Conservation (phyloP, 495 filamentous ascomycete species). For the Aspergillus haitiensis region DNA sequence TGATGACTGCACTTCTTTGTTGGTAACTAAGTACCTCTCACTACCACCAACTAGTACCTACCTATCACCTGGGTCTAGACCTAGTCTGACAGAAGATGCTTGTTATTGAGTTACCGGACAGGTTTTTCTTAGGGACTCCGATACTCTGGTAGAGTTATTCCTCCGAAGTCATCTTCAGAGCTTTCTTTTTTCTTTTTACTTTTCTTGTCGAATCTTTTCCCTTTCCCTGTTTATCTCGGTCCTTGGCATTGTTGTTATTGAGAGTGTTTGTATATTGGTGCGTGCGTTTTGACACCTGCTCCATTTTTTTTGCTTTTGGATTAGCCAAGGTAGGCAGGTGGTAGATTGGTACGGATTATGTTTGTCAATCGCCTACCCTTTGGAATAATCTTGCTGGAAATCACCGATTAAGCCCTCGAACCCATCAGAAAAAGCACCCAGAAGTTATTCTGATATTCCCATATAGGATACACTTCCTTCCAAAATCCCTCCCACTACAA, state of each 20-base stretch:
- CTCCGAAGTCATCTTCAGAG: slow-evolving; percentile 1
- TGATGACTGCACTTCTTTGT: too few species aligned
- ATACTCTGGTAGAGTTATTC: not conserved
- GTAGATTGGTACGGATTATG: not conserved
- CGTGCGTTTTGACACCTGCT: not conserved
- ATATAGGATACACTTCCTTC: not conserved
- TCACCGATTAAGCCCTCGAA: slow-evolving; percentile 7
- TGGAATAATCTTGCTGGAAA: not conserved
- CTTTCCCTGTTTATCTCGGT: not conserved
- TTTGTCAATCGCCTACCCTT: not conserved
- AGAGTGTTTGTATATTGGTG: not conserved
- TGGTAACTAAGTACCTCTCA: too few species aligned
- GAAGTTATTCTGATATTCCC: not conserved
- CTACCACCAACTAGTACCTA: too few species aligned
- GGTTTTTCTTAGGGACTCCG: not conserved
- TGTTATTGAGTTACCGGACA: too few species aligned
- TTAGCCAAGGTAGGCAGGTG: too few species aligned
- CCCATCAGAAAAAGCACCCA: slow-evolving; percentile 1
- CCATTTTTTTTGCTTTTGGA: slow-evolving; percentile 1
- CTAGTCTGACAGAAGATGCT: too few species aligned
- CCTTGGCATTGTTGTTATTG: not conserved
- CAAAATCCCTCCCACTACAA: too few species aligned
- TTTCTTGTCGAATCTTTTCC: not conserved
- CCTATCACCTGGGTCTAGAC: too few species aligned
- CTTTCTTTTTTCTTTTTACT: not conserved